Conservation (phyloP, 2,329 filamentous ascomycete species). For the Botrytis fragariae region DNA sequence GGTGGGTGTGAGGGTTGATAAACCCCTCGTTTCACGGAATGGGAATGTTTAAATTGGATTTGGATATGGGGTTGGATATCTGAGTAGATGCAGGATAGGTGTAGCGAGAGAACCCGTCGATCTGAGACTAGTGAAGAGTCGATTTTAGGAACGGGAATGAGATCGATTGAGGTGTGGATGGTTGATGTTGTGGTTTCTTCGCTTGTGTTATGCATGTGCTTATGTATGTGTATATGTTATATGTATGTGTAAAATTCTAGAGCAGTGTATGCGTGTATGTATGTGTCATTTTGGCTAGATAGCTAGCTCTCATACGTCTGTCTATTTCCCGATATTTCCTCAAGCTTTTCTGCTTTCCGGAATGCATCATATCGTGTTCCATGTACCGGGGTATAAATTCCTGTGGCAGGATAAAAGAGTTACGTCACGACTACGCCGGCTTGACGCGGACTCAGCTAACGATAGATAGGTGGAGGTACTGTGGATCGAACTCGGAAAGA, state of each 20-base stretch:
- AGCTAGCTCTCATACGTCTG: background rate
- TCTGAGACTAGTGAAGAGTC: background rate
- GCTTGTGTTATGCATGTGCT: background rate
- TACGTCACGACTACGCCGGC: background rate
- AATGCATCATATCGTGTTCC: background rate
- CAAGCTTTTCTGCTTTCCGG: background rate
- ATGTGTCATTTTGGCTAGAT: background rate
- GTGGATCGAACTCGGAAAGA: background rate
- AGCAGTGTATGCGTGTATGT: background rate
- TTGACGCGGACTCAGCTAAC: background rate
- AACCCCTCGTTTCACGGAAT: no score
- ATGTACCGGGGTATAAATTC: background rate
- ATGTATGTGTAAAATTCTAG: background rate
- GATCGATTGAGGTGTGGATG: background rate
- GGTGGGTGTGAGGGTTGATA: no score
- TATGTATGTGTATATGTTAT: background rate
- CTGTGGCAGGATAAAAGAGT: background rate
- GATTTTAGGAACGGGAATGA: background rate
- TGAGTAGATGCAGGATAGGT: background rate
- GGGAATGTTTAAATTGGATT: no score
- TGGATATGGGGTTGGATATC: background rate
- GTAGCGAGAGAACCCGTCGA: background rate
- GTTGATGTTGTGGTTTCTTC: background rate
- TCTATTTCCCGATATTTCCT: background rate
- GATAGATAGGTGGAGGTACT: background rate